These are phyloP conservation scores for Fusarium oligoseptatum DNA, from an alignment of 2,329 filamentous ascomycete genomes.

Conservation along the genomic window DNA sequence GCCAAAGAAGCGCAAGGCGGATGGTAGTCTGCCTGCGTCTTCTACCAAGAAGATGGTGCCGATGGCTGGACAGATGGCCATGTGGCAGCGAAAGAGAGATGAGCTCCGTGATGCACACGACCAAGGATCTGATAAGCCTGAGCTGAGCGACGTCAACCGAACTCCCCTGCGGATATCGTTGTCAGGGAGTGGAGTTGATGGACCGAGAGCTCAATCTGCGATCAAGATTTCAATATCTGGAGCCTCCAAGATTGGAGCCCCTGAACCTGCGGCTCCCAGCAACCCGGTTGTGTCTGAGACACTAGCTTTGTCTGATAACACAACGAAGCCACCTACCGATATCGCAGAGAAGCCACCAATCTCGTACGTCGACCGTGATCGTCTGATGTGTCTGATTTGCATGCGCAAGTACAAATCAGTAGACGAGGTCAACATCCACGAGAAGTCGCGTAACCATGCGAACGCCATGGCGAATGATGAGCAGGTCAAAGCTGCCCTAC, in stretches of 20 bases:
- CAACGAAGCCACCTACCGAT: neutral
- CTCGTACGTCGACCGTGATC: slow-evolving; percentile 71
- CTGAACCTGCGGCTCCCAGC: slow-evolving; percentile 16
- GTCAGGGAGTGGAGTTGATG: slow-evolving; percentile 30
- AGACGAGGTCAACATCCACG: slow-evolving; percentile 59
- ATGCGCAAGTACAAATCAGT: slow-evolving; percentile 62
- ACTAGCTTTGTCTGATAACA: neutral
- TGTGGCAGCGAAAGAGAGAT: slow-evolving; percentile 60
- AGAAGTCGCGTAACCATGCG: slow-evolving; percentile 58
- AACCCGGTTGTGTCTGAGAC: slow-evolving; percentile 31
- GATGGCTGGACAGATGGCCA: slow-evolving; percentile 59
- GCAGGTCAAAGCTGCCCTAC: slow-evolving; percentile 63
- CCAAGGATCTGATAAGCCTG: slow-evolving; percentile 10
- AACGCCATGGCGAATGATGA: slow-evolving; percentile 55
- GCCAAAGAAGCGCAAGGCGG: slow-evolving; percentile 68
- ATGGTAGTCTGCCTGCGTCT: slow-evolving; percentile 49
- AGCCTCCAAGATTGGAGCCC: slow-evolving; percentile 31
- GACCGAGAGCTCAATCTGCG: slow-evolving; percentile 37
- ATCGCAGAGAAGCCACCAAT: slow-evolving; percentile 29
- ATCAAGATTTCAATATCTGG: slow-evolving; percentile 52
- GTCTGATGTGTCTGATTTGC: slow-evolving; percentile 60
- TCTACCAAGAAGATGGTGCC: slow-evolving; percentile 55
- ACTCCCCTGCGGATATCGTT: slow-evolving; percentile 40
- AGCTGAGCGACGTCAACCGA: slow-evolving; percentile 34
- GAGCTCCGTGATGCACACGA: slow-evolving; percentile 52